Evolutionary conservation across 2,329 filamentous ascomycete species (phyloP).

Genomic region (Diplodia corticola): DNA sequence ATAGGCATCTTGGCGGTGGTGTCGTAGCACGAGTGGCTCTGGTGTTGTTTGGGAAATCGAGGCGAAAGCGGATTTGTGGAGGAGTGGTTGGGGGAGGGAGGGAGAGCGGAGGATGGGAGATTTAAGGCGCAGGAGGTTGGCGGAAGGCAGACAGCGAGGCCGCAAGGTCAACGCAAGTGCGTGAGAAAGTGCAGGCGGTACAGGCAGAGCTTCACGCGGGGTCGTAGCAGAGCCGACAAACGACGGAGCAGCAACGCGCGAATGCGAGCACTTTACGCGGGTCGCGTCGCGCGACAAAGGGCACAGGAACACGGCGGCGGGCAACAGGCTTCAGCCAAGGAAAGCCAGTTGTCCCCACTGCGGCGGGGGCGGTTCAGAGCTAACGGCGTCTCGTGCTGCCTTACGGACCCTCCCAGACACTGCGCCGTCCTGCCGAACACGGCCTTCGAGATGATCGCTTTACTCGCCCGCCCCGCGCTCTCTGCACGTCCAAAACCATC

Average conservation of each 20-base stretch:
- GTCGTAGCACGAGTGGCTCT: not conserved
- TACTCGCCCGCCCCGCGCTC: not conserved
- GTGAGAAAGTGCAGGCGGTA: not conserved
- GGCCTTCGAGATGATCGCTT: not conserved
- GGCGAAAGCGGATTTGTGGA: not conserved
- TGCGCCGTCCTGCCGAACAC: not conserved
- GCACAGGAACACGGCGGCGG: not conserved
- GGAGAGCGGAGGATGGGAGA: not conserved
- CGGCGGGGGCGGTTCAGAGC: not conserved
- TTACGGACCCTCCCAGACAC: not conserved
- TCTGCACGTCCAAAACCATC: no score
- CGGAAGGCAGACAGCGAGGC: slow-evolving; percentile 13
- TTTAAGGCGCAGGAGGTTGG: not conserved
- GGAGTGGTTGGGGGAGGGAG: not conserved
- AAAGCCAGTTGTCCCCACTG: not conserved
- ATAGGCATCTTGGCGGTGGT: slow-evolving; percentile 25
- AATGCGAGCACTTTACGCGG: not conserved
- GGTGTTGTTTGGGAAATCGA: not conserved
- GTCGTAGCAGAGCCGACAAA: not conserved
- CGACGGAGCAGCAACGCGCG: not conserved
- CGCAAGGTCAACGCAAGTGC: not conserved
- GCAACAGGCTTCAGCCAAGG: not conserved
- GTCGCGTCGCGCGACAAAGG: not conserved
- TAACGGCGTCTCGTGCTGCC: not conserved
- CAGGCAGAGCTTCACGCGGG: not conserved